phyloP scores from a whole-genome alignment of 1,284 basidiomycete genomes.

The Athelia sp. region DNA sequence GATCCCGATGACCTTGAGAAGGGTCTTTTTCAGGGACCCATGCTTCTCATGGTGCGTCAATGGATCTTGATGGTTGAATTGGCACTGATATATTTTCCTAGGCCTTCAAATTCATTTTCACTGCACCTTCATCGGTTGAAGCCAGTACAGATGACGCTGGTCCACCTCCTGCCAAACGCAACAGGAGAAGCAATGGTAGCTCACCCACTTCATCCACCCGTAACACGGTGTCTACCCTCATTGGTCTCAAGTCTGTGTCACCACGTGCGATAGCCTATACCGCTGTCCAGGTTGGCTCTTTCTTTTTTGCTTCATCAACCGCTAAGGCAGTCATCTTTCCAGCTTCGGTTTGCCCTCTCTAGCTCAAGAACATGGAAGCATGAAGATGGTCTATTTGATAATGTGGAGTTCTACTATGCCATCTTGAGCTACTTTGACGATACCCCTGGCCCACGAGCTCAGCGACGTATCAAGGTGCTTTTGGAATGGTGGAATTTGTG shows the following conservation, averaged over 20 bases:
- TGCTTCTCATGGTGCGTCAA: no score
- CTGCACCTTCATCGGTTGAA: background rate
- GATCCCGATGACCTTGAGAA: no score
- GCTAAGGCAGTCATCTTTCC: background rate
- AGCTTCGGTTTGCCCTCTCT: slow-evolving; percentile 19
- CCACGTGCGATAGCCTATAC: slow-evolving; percentile 21
- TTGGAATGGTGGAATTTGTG: slow-evolving; percentile 18
- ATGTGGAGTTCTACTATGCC: slow-evolving; percentile 16
- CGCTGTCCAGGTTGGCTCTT: slow-evolving; percentile 13
- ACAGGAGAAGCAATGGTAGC: background rate
- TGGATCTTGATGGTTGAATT: background rate
- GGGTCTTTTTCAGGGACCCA: no score
- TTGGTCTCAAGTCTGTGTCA: slow-evolving; percentile 11
- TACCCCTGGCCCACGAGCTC: slow-evolving; percentile 4
- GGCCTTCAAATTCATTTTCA: background rate
- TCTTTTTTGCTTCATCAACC: background rate
- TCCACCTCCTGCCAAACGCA: background rate
- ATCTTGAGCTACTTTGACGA: slow-evolving; percentile 23
- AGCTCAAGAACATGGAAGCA: slow-evolving; percentile 14
- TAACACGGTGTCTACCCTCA: slow-evolving; percentile 6
- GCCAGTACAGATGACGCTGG: slow-evolving; percentile 8
- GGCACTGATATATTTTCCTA: background rate
- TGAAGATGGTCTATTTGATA: slow-evolving; percentile 16
- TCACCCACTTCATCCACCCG: background rate
- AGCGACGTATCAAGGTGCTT: slow-evolving; percentile 9